Conservation (phyloP, 2,329 filamentous ascomycete species). For the Myriosclerotinia scirpicola region DNA sequence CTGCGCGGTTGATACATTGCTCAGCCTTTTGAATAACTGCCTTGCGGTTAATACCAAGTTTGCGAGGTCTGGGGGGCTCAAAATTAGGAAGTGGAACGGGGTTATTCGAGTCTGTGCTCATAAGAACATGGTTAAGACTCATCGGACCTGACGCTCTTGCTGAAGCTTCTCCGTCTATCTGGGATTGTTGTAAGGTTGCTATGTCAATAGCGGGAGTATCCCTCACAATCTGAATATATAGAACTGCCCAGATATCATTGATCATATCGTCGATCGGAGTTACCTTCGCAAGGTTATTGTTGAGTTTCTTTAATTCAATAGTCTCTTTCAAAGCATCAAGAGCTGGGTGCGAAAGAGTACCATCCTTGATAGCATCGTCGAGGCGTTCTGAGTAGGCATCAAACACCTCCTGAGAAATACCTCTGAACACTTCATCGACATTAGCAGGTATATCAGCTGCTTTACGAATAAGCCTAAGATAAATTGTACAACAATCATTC, state of each 20-base stretch:
- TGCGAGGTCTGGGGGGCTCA: slow-evolving; percentile 34
- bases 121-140: slow-evolving; percentile 40
- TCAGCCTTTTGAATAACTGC: slow-evolving; percentile 64
- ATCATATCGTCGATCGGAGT: slow-evolving; percentile 89
- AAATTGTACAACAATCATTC: slow-evolving; percentile 37
- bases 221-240: slow-evolving; percentile 68
- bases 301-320: slow-evolving; percentile 73
- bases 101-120: slow-evolving; percentile 38
- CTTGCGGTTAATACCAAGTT: slow-evolving; percentile 37
- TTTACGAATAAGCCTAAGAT: slow-evolving; percentile 54
- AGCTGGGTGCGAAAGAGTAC: slow-evolving; percentile 48
- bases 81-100: slow-evolving; percentile 34
- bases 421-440: slow-evolving; percentile 66
- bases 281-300: slow-evolving; percentile 83
- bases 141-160: slow-evolving; percentile 34
- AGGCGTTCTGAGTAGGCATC: slow-evolving; percentile 57
- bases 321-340: slow-evolving; percentile 65
- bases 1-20: slow-evolving; percentile 51
- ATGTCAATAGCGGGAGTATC: slow-evolving; percentile 48
- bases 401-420: slow-evolving; percentile 65
- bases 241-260: slow-evolving; percentile 78
- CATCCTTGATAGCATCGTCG: slow-evolving; percentile 56
- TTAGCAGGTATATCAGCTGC: slow-evolving; percentile 57
- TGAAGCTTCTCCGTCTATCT: slow-evolving; percentile 48
- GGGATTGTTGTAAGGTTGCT: slow-evolving; percentile 47